Evolutionary conservation across 805 yeast genomes (phyloP).

Genomic region (Starmerella apis): DNA sequence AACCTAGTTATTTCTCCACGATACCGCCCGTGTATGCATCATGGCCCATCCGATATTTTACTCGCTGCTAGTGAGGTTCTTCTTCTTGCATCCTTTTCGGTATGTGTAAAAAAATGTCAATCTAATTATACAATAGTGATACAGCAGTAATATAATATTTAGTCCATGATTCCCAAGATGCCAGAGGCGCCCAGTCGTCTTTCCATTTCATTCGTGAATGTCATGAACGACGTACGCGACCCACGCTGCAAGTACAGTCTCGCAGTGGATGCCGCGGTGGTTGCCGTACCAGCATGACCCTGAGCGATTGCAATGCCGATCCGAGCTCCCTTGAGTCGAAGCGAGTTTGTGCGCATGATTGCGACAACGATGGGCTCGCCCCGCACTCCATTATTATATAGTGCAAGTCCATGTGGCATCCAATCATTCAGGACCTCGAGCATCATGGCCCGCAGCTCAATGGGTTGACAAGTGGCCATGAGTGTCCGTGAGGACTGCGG

Average conservation of each 20-base stretch:
- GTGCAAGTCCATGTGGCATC: conserved; percentile 33
- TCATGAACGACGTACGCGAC: conserved; percentile 26
- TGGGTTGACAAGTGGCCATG: conserved; percentile 25
- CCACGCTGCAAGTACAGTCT: conserved; percentile 27
- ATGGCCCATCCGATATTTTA: no score
- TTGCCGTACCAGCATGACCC: conserved; percentile 14
- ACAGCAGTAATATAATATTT: neutral
- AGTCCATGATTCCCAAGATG: conserved; percentile 8
- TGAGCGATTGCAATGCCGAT: conserved; percentile 25
- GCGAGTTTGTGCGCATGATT: conserved; percentile 30
- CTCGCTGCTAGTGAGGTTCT: no score
- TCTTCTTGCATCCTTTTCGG: no score
- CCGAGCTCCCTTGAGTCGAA: conserved; percentile 30
- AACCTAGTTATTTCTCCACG: neutral
- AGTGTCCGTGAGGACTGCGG: conserved; percentile 24
- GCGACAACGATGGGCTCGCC: conserved; percentile 28
- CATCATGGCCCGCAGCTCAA: conserved; percentile 28
- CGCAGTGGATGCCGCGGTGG: conserved; percentile 26
- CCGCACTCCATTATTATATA: conserved; percentile 26
- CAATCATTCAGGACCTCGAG: conserved; percentile 31
- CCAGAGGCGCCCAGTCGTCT: conserved; percentile 23
- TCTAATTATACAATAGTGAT: conserved; percentile 2
- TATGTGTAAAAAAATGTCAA: no score
- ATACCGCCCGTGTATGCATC: neutral
- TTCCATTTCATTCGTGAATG: conserved; percentile 29